phyloP scores from a whole-genome alignment of 139 green algal species.

The Tetratostichococcus sp. region DNA sequence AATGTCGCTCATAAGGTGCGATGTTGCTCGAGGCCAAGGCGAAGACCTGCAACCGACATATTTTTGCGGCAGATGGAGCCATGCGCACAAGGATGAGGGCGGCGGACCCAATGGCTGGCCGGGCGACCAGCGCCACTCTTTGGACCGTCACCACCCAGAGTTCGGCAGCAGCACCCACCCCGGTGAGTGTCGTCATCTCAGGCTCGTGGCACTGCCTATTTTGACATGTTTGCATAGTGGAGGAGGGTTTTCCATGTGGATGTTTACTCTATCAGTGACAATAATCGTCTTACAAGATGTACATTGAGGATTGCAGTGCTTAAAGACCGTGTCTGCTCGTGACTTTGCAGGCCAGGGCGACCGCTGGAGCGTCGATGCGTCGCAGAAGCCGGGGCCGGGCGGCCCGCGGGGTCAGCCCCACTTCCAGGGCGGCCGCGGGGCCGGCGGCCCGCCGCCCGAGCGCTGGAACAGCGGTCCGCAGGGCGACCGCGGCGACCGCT shows the following conservation, averaged over 20 bases:
- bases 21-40: no score
- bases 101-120: conserved; percentile 14
- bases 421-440: neutral
- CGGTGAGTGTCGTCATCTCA: neutral
- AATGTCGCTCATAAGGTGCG: no score
- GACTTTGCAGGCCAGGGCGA: neutral
- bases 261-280: no score
- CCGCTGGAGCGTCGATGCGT: neutral
- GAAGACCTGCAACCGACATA: no score
- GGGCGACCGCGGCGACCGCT: neutral
- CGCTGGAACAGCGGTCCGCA: neutral
- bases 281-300: no score
- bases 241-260: no score
- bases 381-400: neutral
- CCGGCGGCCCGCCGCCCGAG: neutral
- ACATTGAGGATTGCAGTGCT: no score
- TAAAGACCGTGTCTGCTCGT: no score
- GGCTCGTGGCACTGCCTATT: no score
- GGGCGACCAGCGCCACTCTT: conserved; percentile 6
- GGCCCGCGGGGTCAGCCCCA: no score
- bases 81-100: neutral
- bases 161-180: neutral
- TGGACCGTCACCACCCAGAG: neutral
- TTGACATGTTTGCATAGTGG: no score
- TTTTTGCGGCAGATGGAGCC: no score